Percentiles rank a stretch among this genome's conserved stretches.
Conservation (phyloP, 768 basidiomycete species). For the Gautieria morchelliformis region DNA sequence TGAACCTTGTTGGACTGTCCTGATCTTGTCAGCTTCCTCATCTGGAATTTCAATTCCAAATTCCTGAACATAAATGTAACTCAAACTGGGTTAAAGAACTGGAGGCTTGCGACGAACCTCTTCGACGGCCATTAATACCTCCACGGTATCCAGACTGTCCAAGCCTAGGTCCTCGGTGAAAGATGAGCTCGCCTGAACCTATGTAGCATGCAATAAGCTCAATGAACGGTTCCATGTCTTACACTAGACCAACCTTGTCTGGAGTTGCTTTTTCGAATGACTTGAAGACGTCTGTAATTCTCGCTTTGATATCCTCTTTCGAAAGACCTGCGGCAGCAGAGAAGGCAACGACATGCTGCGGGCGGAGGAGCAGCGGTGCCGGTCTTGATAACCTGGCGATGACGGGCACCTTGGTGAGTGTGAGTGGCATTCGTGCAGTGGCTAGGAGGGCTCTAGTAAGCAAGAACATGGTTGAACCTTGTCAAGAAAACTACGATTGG, state of each 20-base stretch:
- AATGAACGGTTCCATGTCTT: not conserved
- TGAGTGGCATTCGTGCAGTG: not conserved
- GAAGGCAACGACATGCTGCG: slow-evolving; percentile 44
- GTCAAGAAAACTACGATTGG: not conserved
- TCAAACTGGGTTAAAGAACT: not conserved
- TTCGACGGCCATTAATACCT: slow-evolving; percentile 98
- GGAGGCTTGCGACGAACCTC: slow-evolving; percentile 40
- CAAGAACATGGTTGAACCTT: slow-evolving; percentile 2
- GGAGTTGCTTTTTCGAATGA: slow-evolving; percentile 83
- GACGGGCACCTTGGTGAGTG: not conserved
- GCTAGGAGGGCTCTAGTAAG: slow-evolving; percentile 1
- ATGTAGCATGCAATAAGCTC: not conserved
- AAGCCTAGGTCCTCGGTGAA: slow-evolving; percentile 82
- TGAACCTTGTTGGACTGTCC: slow-evolving; percentile 83
- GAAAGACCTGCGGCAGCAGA: slow-evolving; percentile 60
- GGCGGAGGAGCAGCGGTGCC: not conserved
- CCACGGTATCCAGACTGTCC: slow-evolving; percentile 94
- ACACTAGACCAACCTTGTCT: slow-evolving; percentile 44
- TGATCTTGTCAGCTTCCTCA: slow-evolving; percentile 89
- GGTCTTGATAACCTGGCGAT: not conserved
- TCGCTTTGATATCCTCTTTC: slow-evolving; percentile 56
- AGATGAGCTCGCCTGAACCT: slow-evolving; percentile 59
- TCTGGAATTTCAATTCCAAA: slow-evolving; percentile 98
- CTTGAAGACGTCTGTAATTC: slow-evolving; percentile 77
- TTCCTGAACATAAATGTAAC: slow-evolving; percentile 43